A percentile compares a stretch with the other conserved stretches of the same genome.
Evolutionary conservation across 2,329 filamentous ascomycete genomes (phyloP).

Genomic region (Podosphaera fusca): DNA sequence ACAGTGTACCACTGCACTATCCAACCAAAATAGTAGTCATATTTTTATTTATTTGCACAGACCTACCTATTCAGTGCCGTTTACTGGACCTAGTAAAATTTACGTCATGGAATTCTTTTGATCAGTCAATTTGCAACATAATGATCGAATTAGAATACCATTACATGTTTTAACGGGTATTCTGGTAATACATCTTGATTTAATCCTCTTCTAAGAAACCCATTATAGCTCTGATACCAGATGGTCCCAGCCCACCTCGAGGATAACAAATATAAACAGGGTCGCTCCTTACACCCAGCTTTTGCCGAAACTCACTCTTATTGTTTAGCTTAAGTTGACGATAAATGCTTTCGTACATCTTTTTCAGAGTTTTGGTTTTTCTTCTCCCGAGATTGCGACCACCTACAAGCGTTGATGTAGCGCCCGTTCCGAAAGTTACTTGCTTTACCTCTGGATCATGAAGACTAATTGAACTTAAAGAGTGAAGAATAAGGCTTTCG

Average conservation of each 20-base stretch:
- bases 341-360: constrained; percentile 61
- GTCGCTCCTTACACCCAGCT: constrained; percentile 68
- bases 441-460: constrained; percentile 33
- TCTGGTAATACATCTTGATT: too few relatives aligned
- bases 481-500: constrained; percentile 55
- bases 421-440: constrained; percentile 76
- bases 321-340: constrained; percentile 61
- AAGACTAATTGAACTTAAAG: constrained; percentile 29
- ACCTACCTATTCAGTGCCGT: too few relatives aligned
- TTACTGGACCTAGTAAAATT: too few relatives aligned
- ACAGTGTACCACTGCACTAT: too few relatives aligned
- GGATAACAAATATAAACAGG: constrained; percentile 81
- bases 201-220: constrained; percentile 63
- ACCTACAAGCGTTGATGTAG: constrained; percentile 47
- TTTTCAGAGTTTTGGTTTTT: constrained; percentile 57
- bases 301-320: constrained; percentile 77
- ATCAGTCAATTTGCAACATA: too few relatives aligned
- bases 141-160: too few relatives aligned
- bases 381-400: constrained; percentile 65
- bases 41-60: too few relatives aligned
- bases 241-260: constrained; percentile 58
- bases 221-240: constrained; percentile 65
- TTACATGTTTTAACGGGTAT: too few relatives aligned
- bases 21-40: too few relatives aligned
- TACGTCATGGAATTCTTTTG: too few relatives aligned